Evolutionary conservation across 352 stramenopile genomes (phyloP).

Genomic region (Phytophthora niederhauseri): DNA sequence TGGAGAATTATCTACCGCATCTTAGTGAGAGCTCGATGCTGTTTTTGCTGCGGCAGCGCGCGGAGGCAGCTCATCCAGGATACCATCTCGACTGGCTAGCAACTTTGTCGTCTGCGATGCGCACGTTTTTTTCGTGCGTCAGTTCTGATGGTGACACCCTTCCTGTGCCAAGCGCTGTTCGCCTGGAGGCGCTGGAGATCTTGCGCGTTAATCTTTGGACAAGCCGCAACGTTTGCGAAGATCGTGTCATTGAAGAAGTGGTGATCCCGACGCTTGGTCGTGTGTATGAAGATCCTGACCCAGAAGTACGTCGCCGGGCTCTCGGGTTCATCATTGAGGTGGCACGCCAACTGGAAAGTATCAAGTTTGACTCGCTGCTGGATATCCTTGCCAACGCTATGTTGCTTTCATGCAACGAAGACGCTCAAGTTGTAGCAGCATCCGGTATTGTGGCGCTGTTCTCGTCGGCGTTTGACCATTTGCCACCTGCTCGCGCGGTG

Average conservation of each 20-base stretch:
- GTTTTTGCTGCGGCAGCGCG: constrained; percentile 66
- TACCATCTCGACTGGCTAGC: constrained; percentile 72
- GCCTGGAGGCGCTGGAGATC: constrained; percentile 71
- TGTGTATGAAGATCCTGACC: constrained; percentile 75
- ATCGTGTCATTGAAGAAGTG: constrained; percentile 87
- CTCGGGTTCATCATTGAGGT: constrained; percentile 76
- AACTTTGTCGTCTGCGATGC: constrained; percentile 57
- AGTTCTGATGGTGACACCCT: constrained; percentile 36
- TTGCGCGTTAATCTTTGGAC: constrained; percentile 75
- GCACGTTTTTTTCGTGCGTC: constrained; percentile 63
- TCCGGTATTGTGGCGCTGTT: constrained; percentile 76
- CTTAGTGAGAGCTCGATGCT: constrained; percentile 62
- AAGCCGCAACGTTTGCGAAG: constrained; percentile 84
- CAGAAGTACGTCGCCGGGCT: constrained; percentile 56
- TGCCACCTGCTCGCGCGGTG: constrained; percentile 66
- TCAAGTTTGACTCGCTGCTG: constrained; percentile 81
- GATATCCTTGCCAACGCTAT: constrained; percentile 81
- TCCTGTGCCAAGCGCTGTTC: constrained; percentile 51
- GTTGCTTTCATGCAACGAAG: constrained; percentile 61
- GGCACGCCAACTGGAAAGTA: constrained; percentile 73
- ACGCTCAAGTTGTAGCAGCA: constrained; percentile 69
- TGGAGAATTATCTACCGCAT: constrained; percentile 75
- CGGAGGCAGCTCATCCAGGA: constrained; percentile 67
- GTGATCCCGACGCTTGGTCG: constrained; percentile 67
- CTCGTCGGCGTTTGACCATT: constrained; percentile 78